Evolutionary conservation across 768 basidiomycete species (phyloP).

Genomic region (Strobilomyces dryophilus): DNA sequence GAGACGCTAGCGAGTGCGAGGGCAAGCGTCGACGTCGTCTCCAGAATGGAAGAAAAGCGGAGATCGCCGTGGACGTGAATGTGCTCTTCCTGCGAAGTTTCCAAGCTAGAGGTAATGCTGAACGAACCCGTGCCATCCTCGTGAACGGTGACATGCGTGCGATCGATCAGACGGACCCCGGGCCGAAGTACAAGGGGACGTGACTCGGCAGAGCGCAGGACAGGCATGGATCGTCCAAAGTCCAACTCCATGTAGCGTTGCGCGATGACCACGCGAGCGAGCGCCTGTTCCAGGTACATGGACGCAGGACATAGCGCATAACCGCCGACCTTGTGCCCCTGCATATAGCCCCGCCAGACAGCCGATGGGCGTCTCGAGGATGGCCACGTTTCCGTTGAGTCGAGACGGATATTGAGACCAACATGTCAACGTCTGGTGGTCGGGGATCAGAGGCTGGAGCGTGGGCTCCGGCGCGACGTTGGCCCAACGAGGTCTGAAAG

Average conservation of each 20-base stretch:
- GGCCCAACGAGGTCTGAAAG: conserved; percentile 32
- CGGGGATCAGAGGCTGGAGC: conserved; percentile 8
- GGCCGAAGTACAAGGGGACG: conserved; percentile 50
- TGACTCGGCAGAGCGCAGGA: conserved; percentile 42
- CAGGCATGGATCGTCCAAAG: conserved; percentile 29
- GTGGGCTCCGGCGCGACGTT: background rate
- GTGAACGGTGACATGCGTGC: conserved; percentile 37
- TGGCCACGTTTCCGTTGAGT: conserved; percentile 34
- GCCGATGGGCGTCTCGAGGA: conserved; percentile 52
- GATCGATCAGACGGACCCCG: conserved; percentile 31
- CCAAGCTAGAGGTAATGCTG: conserved; percentile 40
- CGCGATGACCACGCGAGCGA: conserved; percentile 41
- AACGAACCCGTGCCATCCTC: conserved; percentile 38
- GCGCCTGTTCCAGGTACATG: conserved; percentile 55
- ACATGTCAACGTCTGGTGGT: conserved; percentile 35
- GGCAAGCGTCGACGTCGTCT: conserved; percentile 36
- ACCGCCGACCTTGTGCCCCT: conserved; percentile 56
- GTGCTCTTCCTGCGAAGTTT: conserved; percentile 29
- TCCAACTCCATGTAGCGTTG: conserved; percentile 31
- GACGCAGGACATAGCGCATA: conserved; percentile 62
- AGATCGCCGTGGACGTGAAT: conserved; percentile 47
- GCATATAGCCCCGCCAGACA: conserved; percentile 42
- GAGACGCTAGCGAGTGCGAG: conserved; percentile 33
- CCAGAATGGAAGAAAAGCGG: conserved; percentile 31
- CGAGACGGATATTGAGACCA: conserved; percentile 42